Percentiles rank a stretch among this genome's conserved stretches.
phyloP scores from a whole-genome alignment of 352 stramenopile genomes.

The Thalassiosira livingstoniorum region DNA sequence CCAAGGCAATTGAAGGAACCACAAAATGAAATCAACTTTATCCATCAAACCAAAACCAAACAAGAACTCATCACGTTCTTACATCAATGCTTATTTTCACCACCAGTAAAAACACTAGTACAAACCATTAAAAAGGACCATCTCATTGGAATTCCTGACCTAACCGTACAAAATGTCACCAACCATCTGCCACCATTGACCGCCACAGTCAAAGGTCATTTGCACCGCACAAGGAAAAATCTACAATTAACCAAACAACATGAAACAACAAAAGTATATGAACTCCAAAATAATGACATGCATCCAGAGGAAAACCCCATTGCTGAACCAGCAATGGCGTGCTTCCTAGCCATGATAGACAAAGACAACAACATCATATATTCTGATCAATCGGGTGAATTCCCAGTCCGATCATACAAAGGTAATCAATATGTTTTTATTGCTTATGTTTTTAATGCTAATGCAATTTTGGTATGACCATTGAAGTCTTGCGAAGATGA shows the following conservation, averaged over 20 bases:
- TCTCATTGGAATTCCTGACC: neutral
- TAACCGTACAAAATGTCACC: too few relatives aligned
- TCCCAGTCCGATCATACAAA: neutral
- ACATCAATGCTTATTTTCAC: neutral
- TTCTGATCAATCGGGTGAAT: neutral
- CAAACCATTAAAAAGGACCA: neutral
- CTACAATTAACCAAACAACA: neutral
- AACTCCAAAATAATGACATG: too few relatives aligned
- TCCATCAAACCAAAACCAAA: too few relatives aligned
- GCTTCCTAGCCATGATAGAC: too few relatives aligned
- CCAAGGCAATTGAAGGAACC: too few relatives aligned
- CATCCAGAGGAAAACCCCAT: too few relatives aligned
- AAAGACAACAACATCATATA: neutral
- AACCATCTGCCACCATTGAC: constrained; percentile 2
- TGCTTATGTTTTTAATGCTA: neutral
- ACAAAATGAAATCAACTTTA: too few relatives aligned
- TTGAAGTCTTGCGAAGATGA: neutral
- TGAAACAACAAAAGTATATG: neutral
- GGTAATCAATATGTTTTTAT: constrained; percentile 5
- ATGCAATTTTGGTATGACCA: constrained; percentile 4
- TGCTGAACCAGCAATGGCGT: too few relatives aligned
- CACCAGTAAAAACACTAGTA: neutral
- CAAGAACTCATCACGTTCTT: too few relatives aligned
- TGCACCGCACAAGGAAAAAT: neutral
- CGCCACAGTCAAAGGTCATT: neutral